Percentiles rank a stretch among this genome's conserved stretches.
These are phyloP conservation scores for Astragalus membranaceus DNA, from an alignment of 306 rosid species.

Conservation along the genomic window DNA sequence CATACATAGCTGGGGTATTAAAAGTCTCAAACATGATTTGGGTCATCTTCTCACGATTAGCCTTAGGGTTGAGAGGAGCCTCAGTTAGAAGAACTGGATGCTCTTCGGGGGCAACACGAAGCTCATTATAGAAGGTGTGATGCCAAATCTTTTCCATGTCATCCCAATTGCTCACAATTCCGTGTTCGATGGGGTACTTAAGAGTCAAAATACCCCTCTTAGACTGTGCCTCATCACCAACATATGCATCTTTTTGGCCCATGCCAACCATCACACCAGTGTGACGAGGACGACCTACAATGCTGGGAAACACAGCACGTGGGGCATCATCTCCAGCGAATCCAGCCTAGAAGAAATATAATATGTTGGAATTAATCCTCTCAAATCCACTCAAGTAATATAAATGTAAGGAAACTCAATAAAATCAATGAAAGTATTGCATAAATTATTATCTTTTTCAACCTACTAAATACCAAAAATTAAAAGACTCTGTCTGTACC, in stretches of 20 bases:
- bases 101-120: slow-evolving; percentile 99
- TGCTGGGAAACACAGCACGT: slow-evolving; percentile 98
- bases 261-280: slow-evolving; percentile 99
- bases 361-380: not conserved
- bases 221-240: slow-evolving; percentile 99
- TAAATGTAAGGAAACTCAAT: not conserved
- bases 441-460: not conserved
- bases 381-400: not conserved
- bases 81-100: slow-evolving; percentile 97
- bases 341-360: slow-evolving; percentile 63
- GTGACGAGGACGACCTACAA: slow-evolving; percentile 99
- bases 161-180: slow-evolving; percentile 99
- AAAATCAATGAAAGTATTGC: not conserved
- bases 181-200: slow-evolving; percentile 96
- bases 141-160: slow-evolving; percentile 99
- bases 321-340: slow-evolving; percentile 99
- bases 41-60: slow-evolving; percentile 98
- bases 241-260: slow-evolving; percentile 99
- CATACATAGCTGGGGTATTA: slow-evolving; percentile 98
- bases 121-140: slow-evolving; percentile 97
- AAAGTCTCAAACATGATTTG: slow-evolving; percentile 99
- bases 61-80: slow-evolving; percentile 98
- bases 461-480: not conserved
- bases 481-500: slow-evolving; percentile 32
- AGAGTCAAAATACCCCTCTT: slow-evolving; percentile 93